Evolutionary conservation across 1,139 yeast genomes (phyloP), one percentile per base, ranked within the genome.

Genomic region (Taiozyma sp.): DNA sequence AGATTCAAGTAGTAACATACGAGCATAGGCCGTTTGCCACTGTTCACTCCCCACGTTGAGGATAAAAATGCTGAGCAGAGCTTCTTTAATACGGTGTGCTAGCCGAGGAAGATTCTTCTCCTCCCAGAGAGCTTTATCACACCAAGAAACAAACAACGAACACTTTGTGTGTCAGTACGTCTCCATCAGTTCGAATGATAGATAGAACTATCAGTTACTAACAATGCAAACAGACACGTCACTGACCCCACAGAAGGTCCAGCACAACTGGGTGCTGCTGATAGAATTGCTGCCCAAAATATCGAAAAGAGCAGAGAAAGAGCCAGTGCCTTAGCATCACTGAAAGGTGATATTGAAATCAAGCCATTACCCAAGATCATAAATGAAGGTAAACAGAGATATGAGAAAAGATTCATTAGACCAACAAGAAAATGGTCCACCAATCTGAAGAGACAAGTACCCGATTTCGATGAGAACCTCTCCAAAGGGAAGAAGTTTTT

Each of bases 381-480:
- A 8, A 32, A 32, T 3, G 51, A 51, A 44, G 48, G 47, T 43
- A 51, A 43, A 4, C 22, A 10, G 9, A 47, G 48, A n/a, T 53
- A 48, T 49, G 16, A 40, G 1, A 13, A 30, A 8, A 32, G 59
- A 22, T 56, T 48, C 41, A 46, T n/a, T 22, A 46, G 44, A 23
- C 57, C 59, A n/a, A 51, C 54, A 30, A 43, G 45, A n/a, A 34
- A 32, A 10, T 56, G 53, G 53, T 40, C 49, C 22, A 32, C n/a
- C 53, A 50, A 48, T 34, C 44, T 43, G 14, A 44, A 27, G 40
- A 34, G 29, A 24, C 16, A 40, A 40, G 43, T 22, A 5, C 12
- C 28, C 2, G 43, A 40, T 14, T 40, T 40, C 10, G 29, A 40
- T 14, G n/a, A 40, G 30, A 14, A 10, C 29, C 29, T 16, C 16